A percentile compares a stretch with the other conserved stretches of the same genome.
Evolutionary conservation across 345 rosid genomes (phyloP).

Genomic region (Salix dunnii): DNA sequence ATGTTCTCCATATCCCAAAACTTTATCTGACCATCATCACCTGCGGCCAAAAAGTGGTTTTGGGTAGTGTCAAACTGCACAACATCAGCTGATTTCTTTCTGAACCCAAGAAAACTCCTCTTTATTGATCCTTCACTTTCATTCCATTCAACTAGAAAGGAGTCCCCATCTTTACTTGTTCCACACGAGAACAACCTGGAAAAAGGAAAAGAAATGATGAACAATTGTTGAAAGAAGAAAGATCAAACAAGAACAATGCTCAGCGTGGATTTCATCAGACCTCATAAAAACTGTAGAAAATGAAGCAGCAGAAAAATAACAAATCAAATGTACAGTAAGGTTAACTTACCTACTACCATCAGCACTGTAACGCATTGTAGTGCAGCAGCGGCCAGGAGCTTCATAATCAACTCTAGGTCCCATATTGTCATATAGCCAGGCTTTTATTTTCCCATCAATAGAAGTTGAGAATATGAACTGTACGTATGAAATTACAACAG

Average conservation of each 20-base stretch:
- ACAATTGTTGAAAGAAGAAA: not conserved
- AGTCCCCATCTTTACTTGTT: conserved; percentile 84
- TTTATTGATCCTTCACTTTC: conserved; percentile 88
- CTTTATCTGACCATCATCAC: conserved; percentile 80
- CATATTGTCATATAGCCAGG: conserved; percentile 78
- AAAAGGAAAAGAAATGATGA: conserved; percentile 10
- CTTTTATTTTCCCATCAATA: conserved; percentile 81
- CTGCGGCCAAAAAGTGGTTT: conserved; percentile 86
- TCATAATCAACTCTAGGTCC: conserved; percentile 81
- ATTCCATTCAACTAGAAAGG: conserved; percentile 86
- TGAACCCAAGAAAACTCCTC: conserved; percentile 64
- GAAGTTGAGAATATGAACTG: conserved; percentile 85
- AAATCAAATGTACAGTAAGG: not conserved
- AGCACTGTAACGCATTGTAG: conserved; percentile 82
- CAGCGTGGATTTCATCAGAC: not conserved
- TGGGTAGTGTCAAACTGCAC: conserved; percentile 82
- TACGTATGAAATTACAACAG: conserved; percentile 16
- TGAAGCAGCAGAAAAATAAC: not conserved
- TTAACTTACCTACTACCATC: conserved; percentile 68
- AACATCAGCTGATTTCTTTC: conserved; percentile 60
- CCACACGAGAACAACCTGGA: conserved; percentile 88
- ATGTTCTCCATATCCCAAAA: conserved; percentile 88
- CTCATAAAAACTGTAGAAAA: not conserved
- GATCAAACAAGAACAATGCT: not conserved
- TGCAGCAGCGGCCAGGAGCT: conserved; percentile 78